A percentile compares a stretch with the other conserved stretches of the same genome.
Evolutionary conservation across 148 eudicot species (phyloP).

Genomic region (Rhododendron ferrugineum): DNA sequence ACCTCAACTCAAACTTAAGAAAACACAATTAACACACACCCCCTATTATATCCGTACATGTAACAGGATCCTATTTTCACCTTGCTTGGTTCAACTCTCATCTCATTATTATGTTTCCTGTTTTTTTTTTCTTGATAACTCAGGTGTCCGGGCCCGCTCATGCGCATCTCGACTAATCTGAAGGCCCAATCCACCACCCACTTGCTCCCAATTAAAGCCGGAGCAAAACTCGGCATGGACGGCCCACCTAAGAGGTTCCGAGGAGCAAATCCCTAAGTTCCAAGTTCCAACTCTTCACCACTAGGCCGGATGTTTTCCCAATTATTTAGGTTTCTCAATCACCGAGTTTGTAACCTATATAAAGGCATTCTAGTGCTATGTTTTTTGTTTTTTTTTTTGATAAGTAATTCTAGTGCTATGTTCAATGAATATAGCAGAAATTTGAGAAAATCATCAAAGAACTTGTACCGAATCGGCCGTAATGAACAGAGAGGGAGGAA

Average conservation of each 20-base stretch:
- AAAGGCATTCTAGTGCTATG: neutral
- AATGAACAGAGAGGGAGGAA: constrained; percentile 77
- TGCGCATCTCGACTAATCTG: no score
- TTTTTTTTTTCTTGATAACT: no score
- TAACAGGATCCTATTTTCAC: no score
- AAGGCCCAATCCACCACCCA: no score
- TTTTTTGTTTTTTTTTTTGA: no score
- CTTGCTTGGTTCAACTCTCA: no score
- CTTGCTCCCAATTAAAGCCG: no score
- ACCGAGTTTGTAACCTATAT: neutral
- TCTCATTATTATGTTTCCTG: neutral
- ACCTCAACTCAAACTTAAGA: neutral
- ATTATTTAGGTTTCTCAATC: neutral
- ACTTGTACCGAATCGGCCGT: constrained; percentile 68
- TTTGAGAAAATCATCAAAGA: neutral
- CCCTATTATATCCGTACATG: neutral
- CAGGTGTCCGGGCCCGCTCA: neutral
- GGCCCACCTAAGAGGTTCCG: no score
- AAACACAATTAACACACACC: neutral
- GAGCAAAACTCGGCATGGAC: no score
- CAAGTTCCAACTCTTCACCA: no score
- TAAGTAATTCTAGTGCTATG: neutral
- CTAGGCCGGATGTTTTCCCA: no score
- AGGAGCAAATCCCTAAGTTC: no score
- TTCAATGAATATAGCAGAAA: neutral